Conservation (phyloP, 768 basidiomycete species). For the Dioszegia hungarica region DNA sequence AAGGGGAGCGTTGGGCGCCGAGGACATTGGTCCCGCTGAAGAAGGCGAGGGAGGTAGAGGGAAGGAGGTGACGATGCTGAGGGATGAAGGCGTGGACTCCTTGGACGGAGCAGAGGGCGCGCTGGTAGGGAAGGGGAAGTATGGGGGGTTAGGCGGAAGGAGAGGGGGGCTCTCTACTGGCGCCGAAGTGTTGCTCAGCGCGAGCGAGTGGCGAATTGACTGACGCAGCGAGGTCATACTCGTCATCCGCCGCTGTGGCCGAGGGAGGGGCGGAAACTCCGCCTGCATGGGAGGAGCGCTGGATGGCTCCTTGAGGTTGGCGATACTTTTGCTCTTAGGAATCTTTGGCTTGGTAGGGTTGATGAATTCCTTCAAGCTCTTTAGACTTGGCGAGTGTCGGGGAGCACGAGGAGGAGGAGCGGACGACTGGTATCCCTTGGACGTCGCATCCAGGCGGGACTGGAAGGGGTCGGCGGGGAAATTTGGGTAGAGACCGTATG, state of each 20-base stretch:
- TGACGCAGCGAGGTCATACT: constrained; percentile 7
- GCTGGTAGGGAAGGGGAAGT: constrained; percentile 22
- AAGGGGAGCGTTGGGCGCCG: not conserved
- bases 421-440: constrained; percentile 4
- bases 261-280: constrained; percentile 5
- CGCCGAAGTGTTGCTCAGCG: not conserved
- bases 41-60: not conserved
- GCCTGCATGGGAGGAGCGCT: constrained; percentile 2
- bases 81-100: constrained; percentile 15
- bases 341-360: constrained; percentile 18
- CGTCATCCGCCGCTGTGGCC: constrained; percentile 1
- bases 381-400: constrained; percentile 33
- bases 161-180: constrained; percentile 39
- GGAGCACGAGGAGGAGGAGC: constrained; percentile 8
- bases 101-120: constrained; percentile 11
- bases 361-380: constrained; percentile 33
- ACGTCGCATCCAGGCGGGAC: constrained; percentile 21
- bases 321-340: constrained; percentile 33
- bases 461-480: constrained; percentile 36
- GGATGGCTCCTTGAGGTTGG: constrained; percentile 19
- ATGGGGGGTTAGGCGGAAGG: constrained; percentile 37
- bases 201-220: constrained; percentile 1
- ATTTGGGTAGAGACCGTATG: constrained; percentile 10
- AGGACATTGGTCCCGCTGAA: constrained; percentile 1
- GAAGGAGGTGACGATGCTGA: constrained; percentile 7